These are phyloP conservation scores for Pyrenophora tritici-repentis DNA, from an alignment of 2,329 filamentous ascomycete genomes.

Conservation along the genomic window DNA sequence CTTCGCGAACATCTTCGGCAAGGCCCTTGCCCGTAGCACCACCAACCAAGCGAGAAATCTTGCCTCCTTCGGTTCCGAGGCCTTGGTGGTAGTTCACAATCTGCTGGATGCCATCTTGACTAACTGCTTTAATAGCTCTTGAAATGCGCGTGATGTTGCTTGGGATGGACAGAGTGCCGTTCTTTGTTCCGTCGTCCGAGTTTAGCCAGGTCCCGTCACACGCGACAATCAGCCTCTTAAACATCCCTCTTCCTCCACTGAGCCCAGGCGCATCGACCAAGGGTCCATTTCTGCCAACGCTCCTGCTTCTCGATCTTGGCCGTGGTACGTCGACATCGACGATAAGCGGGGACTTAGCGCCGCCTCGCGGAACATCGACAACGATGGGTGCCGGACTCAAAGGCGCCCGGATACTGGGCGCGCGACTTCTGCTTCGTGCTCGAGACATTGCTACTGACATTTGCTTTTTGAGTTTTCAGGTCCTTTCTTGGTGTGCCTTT, in stretches of 20 bases:
- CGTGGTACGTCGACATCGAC: constrained; percentile 34
- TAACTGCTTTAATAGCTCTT: constrained; percentile 55
- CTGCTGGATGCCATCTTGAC: constrained; percentile 55
- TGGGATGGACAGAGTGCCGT: constrained; percentile 51
- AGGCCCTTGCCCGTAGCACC: constrained; percentile 54
- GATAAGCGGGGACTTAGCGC: constrained; percentile 36
- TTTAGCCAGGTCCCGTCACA: constrained; percentile 57
- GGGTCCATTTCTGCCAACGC: constrained; percentile 28
- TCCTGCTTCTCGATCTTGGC: constrained; percentile 32
- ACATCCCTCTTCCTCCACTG: constrained; percentile 46
- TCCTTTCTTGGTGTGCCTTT: constrained; percentile 19
- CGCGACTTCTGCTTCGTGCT: constrained; percentile 37
- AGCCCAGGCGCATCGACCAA: constrained; percentile 39
- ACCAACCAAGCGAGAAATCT: constrained; percentile 49
- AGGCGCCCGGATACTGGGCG: constrained; percentile 33
- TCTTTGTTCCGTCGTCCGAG: constrained; percentile 53
- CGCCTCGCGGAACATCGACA: constrained; percentile 27
- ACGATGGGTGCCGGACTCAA: constrained; percentile 32
- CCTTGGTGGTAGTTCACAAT: constrained; percentile 58
- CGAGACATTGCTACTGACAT: constrained; percentile 38
- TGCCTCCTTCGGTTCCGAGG: constrained; percentile 52
- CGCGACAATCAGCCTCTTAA: constrained; percentile 49
- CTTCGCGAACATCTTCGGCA: constrained; percentile 54
- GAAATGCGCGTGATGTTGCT: constrained; percentile 58
- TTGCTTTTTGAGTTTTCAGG: constrained; percentile 17